Evolutionary conservation across 2,329 filamentous ascomycete species (phyloP).

Genomic region (Exophiala lecanii-corni): DNA sequence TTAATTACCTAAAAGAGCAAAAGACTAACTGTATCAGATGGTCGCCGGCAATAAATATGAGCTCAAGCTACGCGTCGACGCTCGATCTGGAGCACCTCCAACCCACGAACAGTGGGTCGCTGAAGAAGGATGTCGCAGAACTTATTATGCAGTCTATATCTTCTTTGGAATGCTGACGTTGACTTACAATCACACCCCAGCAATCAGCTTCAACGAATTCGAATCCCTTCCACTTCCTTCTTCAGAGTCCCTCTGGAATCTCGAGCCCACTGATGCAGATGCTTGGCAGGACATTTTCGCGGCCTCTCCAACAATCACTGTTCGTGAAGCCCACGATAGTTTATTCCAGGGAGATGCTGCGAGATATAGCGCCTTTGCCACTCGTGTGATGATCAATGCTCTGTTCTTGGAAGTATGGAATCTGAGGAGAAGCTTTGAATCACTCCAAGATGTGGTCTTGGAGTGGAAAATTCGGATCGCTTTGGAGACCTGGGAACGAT

Average conservation of each 20-base stretch:
- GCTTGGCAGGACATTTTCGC: conserved; percentile 78
- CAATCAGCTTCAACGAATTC: conserved; percentile 97
- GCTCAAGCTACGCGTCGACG: conserved; percentile 86
- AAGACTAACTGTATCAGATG: conserved; percentile 54
- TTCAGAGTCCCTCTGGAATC: conserved; percentile 90
- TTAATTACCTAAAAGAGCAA: not conserved
- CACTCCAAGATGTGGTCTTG: conserved; percentile 91
- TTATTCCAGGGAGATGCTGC: conserved; percentile 89
- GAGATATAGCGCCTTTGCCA: conserved; percentile 93
- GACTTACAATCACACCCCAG: conserved; percentile 96
- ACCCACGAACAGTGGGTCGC: conserved; percentile 90
- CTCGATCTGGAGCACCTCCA: conserved; percentile 69
- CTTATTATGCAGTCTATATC: conserved; percentile 98
- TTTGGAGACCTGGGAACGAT: conserved; percentile 98
- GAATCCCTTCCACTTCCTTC: conserved; percentile 89
- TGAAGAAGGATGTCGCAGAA: conserved; percentile 91
- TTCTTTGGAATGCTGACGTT: conserved; percentile 94
- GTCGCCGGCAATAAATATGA: conserved; percentile 96
- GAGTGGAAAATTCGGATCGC: conserved; percentile 96
- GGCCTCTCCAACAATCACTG: conserved; percentile 70
- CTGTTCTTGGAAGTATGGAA: conserved; percentile 98
- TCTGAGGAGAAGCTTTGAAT: conserved; percentile 96
- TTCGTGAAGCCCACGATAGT: conserved; percentile 90
- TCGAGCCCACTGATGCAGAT: conserved; percentile 70
- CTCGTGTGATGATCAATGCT: conserved; percentile 97